Evolutionary conservation across 2,329 filamentous ascomycete genomes (phyloP).

Genomic region (Stemphylium beticola): DNA sequence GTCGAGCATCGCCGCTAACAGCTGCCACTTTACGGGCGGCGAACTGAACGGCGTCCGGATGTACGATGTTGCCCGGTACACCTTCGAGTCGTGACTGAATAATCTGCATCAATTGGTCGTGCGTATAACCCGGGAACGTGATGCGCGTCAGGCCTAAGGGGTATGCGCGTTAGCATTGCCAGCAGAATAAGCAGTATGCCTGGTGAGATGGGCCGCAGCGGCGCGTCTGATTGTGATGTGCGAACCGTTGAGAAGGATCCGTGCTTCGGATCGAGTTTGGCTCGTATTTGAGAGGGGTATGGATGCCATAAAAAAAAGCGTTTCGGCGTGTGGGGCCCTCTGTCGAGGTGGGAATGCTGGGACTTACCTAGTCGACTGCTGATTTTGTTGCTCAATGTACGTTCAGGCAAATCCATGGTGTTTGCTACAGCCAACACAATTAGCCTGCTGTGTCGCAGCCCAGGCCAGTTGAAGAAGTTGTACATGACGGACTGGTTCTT

Average conservation of each 20-base stretch:
- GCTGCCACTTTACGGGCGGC: slow-evolving; percentile 95
- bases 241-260: slow-evolving; percentile 21
- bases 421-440: slow-evolving; percentile 98
- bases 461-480: slow-evolving; percentile 99
- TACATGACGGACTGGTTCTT: slow-evolving; percentile 99
- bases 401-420: slow-evolving; percentile 96
- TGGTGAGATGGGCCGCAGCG: slow-evolving; percentile 23
- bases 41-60: slow-evolving; percentile 93
- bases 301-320: slow-evolving; percentile 1
- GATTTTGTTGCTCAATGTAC: slow-evolving; percentile 98
- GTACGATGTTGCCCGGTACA: slow-evolving; percentile 87
- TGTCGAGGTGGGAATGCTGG: slow-evolving; percentile 25
- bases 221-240: slow-evolving; percentile 23
- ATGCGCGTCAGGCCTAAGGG: slow-evolving; percentile 78
- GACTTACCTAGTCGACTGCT: slow-evolving; percentile 70
- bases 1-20: slow-evolving; percentile 90
- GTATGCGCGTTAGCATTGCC: slow-evolving; percentile 39
- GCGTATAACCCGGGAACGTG: slow-evolving; percentile 95
- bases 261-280: slow-evolving; percentile 24
- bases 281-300: slow-evolving; percentile 14
- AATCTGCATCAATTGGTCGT: slow-evolving; percentile 96
- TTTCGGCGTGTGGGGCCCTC: slow-evolving; percentile 22
- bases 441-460: slow-evolving; percentile 84
- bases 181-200: slow-evolving; percentile 23
- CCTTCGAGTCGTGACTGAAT: slow-evolving; percentile 92